Evolutionary conservation across 768 basidiomycete species (phyloP).

Genomic region (Lyophyllum atratum): DNA sequence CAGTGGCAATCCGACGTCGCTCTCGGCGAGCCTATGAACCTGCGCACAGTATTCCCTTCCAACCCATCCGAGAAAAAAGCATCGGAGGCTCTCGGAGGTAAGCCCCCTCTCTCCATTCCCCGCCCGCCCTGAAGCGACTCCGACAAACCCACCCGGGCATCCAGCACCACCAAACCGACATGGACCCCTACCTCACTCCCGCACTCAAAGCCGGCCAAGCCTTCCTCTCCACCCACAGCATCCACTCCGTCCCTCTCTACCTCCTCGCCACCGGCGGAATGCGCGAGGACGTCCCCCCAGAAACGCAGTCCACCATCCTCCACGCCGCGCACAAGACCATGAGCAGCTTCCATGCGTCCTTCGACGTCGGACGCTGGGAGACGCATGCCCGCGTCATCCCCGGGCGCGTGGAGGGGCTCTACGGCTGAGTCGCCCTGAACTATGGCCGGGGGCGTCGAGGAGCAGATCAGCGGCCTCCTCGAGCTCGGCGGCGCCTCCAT

Average conservation of each 20-base stretch:
- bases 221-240: neutral
- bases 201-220: neutral
- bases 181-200: slow-evolving; percentile 8
- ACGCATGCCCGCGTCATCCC: slow-evolving; percentile 11
- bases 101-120: no score
- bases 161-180: slow-evolving; percentile 3
- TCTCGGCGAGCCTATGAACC: slow-evolving; percentile 4
- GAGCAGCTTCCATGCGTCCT: neutral
- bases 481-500: slow-evolving; percentile 15
- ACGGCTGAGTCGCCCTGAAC: slow-evolving; percentile 14
- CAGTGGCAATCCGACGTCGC: slow-evolving; percentile 10
- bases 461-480: slow-evolving; percentile 9
- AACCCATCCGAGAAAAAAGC: slow-evolving; percentile 5
- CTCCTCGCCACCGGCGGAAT: slow-evolving; percentile 16
- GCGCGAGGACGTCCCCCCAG: slow-evolving; percentile 3
- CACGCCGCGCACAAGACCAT: slow-evolving; percentile 4
- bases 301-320: slow-evolving; percentile 1
- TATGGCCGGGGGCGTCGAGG: slow-evolving; percentile 7
- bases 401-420: slow-evolving; percentile 11
- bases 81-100: slow-evolving; percentile 6
- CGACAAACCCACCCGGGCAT: neutral
- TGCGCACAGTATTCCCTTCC: slow-evolving; percentile 4
- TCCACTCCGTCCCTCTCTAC: slow-evolving; percentile 7
- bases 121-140: no score
- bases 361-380: slow-evolving; percentile 1